Evolutionary conservation across 176 grass and related monocot species (phyloP), one percentile per base, ranked within the genome.

Genomic region (Eragrostis curvula): DNA sequence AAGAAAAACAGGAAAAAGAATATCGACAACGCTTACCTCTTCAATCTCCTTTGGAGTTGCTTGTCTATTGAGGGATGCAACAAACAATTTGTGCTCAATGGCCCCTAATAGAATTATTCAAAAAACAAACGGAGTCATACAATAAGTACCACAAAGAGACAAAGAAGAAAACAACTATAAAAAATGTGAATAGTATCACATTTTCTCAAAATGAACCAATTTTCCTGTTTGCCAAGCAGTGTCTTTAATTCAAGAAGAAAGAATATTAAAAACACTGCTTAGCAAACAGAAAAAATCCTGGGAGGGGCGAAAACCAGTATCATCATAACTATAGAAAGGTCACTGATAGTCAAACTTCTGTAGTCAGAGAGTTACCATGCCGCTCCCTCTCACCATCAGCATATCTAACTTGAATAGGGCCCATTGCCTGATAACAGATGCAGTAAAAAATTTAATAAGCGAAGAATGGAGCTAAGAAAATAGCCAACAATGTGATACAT

Each of bases 351-450:
- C 24, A 73, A 74, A 47, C 68, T 50, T 77, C 63, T 50, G 20
- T 48, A 32, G 51, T 70, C 56, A 5, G 5, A 46, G 52, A 79
- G 45, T 87, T 96, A 99, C 97, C 97, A 92, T 96, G 93, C 0
- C 93, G 88, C 49, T 95, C 89, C 65, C 85, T 86, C 83, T 99
- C 97, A 70, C 97, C 91, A 89, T 99, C 97, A 84, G 97, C 97
- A 83, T 99, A 99, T 93, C 97, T 91, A 79, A 99, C 97, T 91
- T 99, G 97, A 89, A 99, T 80, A 48, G 97, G 97, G 53, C 91
- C 93, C 57, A 80, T 83, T 0, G 90, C 97, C 97, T 99, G 77
- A 68, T 73, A 83, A 92, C 17, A 81, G 21, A 84, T 58, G 41
- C 27, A 85, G 16, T 87, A 42, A 79, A 70, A 82, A 76, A 80